Conservation (phyloP, 176 grass and related monocot genomes). For the Aegilops sharonensis region DNA sequence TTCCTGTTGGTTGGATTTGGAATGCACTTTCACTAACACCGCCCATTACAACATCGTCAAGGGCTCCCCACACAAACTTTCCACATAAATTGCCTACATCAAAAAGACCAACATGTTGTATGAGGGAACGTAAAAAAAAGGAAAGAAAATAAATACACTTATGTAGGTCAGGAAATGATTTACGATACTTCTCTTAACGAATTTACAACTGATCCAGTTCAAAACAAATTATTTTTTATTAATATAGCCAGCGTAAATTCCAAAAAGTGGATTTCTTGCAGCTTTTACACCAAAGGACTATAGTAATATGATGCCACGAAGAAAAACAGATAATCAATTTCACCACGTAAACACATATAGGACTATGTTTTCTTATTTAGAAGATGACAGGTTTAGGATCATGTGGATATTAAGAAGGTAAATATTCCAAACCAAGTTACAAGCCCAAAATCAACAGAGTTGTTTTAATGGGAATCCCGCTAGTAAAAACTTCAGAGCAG, state of each 20-base stretch:
- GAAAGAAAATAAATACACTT: neutral
- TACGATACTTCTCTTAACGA: neutral
- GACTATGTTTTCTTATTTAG: neutral
- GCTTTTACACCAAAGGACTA: constrained; percentile 5
- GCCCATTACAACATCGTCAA: constrained; percentile 98
- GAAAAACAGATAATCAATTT: neutral
- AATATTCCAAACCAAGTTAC: neutral
- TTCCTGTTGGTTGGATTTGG: constrained; percentile 79
- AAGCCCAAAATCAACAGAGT: neutral
- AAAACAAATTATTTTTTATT: neutral
- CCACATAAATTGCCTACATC: constrained; percentile 62
- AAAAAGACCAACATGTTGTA: neutral
- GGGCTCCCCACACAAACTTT: constrained; percentile 74
- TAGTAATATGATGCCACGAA: neutral
- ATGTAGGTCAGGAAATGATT: neutral
- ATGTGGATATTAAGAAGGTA: neutral
- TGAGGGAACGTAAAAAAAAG: neutral
- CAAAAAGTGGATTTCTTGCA: neutral
- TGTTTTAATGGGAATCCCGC: neutral
- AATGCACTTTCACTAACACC: constrained; percentile 94
- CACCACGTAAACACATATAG: neutral
- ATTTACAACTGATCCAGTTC: constrained; percentile 5
- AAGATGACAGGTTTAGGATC: neutral
- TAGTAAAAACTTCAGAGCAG: neutral
- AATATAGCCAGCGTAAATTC: constrained; percentile 14